Evolutionary conservation across 176 grass and related monocot genomes (phyloP), one percentile per base, ranked within the genome.

Genomic region (Juncus inflexus): DNA sequence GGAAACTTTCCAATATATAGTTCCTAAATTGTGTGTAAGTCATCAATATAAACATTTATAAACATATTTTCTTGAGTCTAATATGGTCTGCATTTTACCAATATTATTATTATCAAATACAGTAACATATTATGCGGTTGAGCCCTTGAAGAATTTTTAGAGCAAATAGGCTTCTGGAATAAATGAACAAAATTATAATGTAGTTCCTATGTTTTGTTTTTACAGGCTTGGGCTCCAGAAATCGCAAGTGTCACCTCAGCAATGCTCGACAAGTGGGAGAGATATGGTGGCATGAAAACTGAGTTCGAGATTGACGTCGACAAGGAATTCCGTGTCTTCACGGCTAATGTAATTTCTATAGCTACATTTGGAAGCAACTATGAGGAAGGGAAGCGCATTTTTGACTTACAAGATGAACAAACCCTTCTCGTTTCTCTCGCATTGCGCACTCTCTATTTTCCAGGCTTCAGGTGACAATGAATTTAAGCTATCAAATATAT

Each of bases 351-450:
- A 7, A 80, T 90, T 75, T 90, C 83, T 60, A 36, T 62, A 65
- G 83, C 83, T 42, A 76, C 83, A 43, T 90, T 90, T 75, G 87
- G 87, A 80, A 83, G 87, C 66, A 83, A 83, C 77, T 86, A 83
- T 3, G 74, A 81, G 60, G 87, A 86, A 66, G 87, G 87, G 55
- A 80, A 83, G 16, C 43, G 73, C 3, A 70, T 83, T 66, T 90
- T 90, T 71, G 14, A 80, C 58, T 72, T 90, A 76, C 87, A 90
- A 42, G 73, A 86, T 35, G 80, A 90, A 35, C 87, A 86, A 50
- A 65, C 50, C 47, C 40, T 54, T 39, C 80, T 90, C 70, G 72
- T 60, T 64, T 12, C 76, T 63, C 80, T 86, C 57, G 87, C 87
- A 80, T 8, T 83, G 15, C 77, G 83, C 58, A 86, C 57, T 67